A percentile compares a stretch with the other conserved stretches of the same genome.
Evolutionary conservation across 2,329 filamentous ascomycete species (phyloP).

Genomic region (Pestalotiopsis sp.): DNA sequence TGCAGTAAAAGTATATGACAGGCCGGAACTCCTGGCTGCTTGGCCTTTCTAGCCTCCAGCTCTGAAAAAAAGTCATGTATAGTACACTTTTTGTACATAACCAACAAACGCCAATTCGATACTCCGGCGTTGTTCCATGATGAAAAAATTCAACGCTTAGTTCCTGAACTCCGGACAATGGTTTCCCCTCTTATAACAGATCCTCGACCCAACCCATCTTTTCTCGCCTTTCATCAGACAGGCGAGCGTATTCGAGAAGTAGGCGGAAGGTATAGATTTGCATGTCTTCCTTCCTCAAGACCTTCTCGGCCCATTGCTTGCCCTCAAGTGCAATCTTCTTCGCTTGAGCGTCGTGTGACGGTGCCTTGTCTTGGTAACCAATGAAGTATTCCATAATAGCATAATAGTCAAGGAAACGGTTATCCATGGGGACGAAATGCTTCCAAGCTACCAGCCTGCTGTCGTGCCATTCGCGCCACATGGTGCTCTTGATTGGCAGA

Average conservation of each 20-base stretch:
- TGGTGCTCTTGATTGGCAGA: slow-evolving; percentile 75
- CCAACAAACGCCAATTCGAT: not conserved
- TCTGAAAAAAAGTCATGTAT: not conserved
- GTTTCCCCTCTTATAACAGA: slow-evolving; percentile 29
- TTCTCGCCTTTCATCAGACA: slow-evolving; percentile 54
- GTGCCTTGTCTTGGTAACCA: slow-evolving; percentile 51
- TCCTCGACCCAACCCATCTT: slow-evolving; percentile 60
- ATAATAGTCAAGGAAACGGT: slow-evolving; percentile 71
- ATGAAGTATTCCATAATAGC: slow-evolving; percentile 76
- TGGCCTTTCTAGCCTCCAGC: not conserved
- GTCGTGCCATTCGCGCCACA: slow-evolving; percentile 84
- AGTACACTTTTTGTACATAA: slow-evolving; percentile 7
- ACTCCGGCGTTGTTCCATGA: not conserved
- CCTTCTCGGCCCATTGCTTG: slow-evolving; percentile 69
- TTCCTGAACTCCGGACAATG: not conserved
- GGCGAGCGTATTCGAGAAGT: slow-evolving; percentile 63
- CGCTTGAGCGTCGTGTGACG: slow-evolving; percentile 58
- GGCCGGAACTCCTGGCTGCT: not conserved
- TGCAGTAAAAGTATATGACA: not conserved
- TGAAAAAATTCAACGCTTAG: not conserved
- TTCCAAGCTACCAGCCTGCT: slow-evolving; percentile 73
- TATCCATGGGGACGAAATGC: slow-evolving; percentile 82
- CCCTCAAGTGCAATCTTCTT: slow-evolving; percentile 67
- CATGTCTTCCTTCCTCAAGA: slow-evolving; percentile 74
- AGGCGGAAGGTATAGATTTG: slow-evolving; percentile 69